A percentile compares a stretch with the other conserved stretches of the same genome.
These are phyloP conservation scores for Suillus lakei DNA, from an alignment of 768 basidiomycete species.

Conservation along the genomic window DNA sequence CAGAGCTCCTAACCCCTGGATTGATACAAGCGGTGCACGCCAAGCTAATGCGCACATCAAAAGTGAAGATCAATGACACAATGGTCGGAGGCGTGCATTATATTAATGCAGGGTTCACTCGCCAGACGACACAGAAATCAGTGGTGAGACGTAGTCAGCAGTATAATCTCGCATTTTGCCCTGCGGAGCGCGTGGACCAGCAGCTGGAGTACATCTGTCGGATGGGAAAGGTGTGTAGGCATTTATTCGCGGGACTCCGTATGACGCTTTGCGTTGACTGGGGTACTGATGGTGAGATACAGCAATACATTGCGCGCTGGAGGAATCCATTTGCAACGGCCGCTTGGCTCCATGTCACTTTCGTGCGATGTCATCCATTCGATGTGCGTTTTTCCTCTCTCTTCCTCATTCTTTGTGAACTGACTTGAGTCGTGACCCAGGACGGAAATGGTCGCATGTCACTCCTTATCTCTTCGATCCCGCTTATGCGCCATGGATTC, in stretches of 20 bases:
- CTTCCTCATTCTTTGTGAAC: background rate
- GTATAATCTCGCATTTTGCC: conserved; percentile 39
- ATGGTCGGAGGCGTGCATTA: conserved; percentile 25
- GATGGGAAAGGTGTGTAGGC: conserved; percentile 34
- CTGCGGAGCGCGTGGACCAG: conserved; percentile 34
- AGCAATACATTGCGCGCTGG: conserved; percentile 44
- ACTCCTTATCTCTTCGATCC: conserved; percentile 38
- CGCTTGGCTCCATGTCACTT: conserved; percentile 39
- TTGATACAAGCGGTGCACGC: conserved; percentile 33
- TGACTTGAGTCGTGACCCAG: conserved; percentile 16
- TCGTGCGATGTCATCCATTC: conserved; percentile 40
- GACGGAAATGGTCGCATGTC: conserved; percentile 43
- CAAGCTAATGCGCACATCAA: conserved; percentile 37
- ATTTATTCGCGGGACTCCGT: background rate
- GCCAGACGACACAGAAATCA: conserved; percentile 31
- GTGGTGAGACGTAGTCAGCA: conserved; percentile 36
- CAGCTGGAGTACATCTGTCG: conserved; percentile 40
- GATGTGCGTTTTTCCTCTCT: conserved; percentile 28
- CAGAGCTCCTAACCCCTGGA: conserved; percentile 32
- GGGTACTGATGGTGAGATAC: background rate
- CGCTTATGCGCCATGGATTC: conserved; percentile 36
- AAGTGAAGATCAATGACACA: conserved; percentile 27
- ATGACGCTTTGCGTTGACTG: background rate
- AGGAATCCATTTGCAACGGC: conserved; percentile 42
- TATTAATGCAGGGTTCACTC: conserved; percentile 34